Conservation (phyloP, 352 stramenopile species). For the Phytophthora podocarpi region DNA sequence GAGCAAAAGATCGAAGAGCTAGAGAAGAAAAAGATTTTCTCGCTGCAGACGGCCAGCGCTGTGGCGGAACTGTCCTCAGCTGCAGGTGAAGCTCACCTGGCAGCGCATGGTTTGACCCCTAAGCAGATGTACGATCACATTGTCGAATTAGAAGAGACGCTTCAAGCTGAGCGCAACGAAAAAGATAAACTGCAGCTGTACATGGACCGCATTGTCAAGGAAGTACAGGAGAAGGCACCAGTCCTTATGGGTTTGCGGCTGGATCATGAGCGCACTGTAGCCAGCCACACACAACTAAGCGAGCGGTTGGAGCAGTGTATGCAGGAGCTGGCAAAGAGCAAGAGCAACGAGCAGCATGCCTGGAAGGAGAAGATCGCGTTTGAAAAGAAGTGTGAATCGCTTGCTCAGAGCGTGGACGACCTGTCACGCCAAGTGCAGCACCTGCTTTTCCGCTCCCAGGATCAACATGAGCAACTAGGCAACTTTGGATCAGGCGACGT, state of each 20-base stretch:
- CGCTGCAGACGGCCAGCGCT: slow-evolving; percentile 53
- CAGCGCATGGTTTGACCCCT: slow-evolving; percentile 69
- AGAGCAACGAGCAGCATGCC: slow-evolving; percentile 71
- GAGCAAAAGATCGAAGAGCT: slow-evolving; percentile 60
- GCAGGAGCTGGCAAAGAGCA: slow-evolving; percentile 74
- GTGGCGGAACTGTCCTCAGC: slow-evolving; percentile 67
- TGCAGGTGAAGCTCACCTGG: slow-evolving; percentile 67
- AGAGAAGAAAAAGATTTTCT: slow-evolving; percentile 67
- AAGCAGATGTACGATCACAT: slow-evolving; percentile 92
- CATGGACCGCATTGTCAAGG: slow-evolving; percentile 91
- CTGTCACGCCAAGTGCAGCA: slow-evolving; percentile 94
- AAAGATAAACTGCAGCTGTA: slow-evolving; percentile 91
- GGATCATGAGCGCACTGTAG: slow-evolving; percentile 90
- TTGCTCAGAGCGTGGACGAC: slow-evolving; percentile 87
- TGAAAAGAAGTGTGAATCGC: slow-evolving; percentile 73
- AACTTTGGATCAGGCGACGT: slow-evolving; percentile 32
- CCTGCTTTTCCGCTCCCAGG: slow-evolving; percentile 76
- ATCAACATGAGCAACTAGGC: slow-evolving; percentile 37
- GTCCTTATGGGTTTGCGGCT: slow-evolving; percentile 88
- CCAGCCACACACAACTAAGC: slow-evolving; percentile 80
- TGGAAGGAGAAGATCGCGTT: slow-evolving; percentile 65
- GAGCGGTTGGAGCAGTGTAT: slow-evolving; percentile 68
- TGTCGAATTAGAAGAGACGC: slow-evolving; percentile 84
- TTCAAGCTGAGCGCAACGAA: slow-evolving; percentile 76
- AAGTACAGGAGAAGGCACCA: slow-evolving; percentile 93